Conservation (phyloP, 2,329 filamentous ascomycete species). For the Alternaria tenuissima region DNA sequence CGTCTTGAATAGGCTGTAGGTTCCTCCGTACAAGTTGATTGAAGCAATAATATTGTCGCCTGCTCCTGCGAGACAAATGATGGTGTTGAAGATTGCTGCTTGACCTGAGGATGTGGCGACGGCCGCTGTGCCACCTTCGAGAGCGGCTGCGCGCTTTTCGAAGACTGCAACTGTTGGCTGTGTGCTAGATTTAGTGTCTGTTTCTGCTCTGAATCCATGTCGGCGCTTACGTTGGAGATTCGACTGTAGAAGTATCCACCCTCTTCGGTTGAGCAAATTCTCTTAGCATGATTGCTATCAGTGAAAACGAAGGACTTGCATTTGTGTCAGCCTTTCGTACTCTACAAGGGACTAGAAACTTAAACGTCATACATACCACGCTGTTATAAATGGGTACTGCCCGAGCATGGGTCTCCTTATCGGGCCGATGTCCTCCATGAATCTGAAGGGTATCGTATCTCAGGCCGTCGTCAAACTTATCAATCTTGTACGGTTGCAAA, state of each 20-base stretch:
- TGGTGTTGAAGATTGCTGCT: constrained; percentile 49
- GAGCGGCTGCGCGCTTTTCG: constrained; percentile 50
- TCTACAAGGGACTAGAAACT: not conserved
- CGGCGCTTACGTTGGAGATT: not conserved
- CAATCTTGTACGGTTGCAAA: not conserved
- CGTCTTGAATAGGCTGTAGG: constrained; percentile 41
- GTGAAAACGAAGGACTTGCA: constrained; percentile 2
- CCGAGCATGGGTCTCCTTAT: not conserved
- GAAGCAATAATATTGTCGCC: constrained; percentile 51
- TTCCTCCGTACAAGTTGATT: constrained; percentile 51
- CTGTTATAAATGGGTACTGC: constrained; percentile 4
- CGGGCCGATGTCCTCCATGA: not conserved
- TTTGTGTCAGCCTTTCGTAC: not conserved
- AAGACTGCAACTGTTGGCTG: constrained; percentile 52
- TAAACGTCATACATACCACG: not conserved
- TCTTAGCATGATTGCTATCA: constrained; percentile 2
- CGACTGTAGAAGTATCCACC: not conserved
- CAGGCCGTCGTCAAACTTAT: constrained; percentile 1
- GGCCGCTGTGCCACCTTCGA: constrained; percentile 51
- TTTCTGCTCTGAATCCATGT: not conserved
- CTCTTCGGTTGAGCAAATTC: not conserved
- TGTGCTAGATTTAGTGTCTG: not conserved
- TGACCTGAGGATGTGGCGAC: constrained; percentile 52
- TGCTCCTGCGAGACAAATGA: constrained; percentile 49
- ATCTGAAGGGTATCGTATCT: constrained; percentile 3